Evolutionary conservation across 2,329 filamentous ascomycete species (phyloP), one percentile per base, ranked within the genome.

Genomic region (Neopestalotiopsis rosae): DNA sequence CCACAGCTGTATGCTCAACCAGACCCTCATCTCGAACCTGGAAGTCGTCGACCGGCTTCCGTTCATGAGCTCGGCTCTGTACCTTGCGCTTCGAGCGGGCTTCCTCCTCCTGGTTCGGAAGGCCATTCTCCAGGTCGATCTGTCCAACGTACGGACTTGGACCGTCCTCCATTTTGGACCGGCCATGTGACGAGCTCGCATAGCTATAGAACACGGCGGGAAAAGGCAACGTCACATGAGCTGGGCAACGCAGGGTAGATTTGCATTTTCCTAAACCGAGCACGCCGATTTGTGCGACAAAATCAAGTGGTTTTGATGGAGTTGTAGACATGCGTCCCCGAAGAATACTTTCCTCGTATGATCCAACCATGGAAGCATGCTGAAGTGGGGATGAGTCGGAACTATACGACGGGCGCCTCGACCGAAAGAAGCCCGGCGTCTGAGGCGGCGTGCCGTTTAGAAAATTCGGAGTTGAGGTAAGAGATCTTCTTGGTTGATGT

Each of bases 181-280:
- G 87, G 30, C 88, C 90, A 72, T 88, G 85, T 1, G 86, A 87
- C 0, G 91, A 92, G 66, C 86, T 91, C 24, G 90, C 89, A 78
- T 98, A 98, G 81, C 92, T 97, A 83, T 98, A 99, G 76, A 98
- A 99, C 0, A 98, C 95, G 1, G 95, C 96, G 1, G 94, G 94
- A 75, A 98, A 98, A 0, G 94, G 92, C 3, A 99, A 84, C 0
- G 92, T 95, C 67, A 98, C 94, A 79, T 99, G 96, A 7, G 94
- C 86, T 1, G 96, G 96, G 76, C 96, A 98, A 69, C 90, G 90
- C 20, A 98, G 85, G 74, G 88, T 95, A 1, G 94, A 82, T 79
- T 95, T 97, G 84, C 95, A 98, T 74, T 95, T 92, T 7, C 95
- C 95, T 73, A 91, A 91, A 10, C 95, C 96, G 17, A 98, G 84